Evolutionary conservation across 2,329 filamentous ascomycete species (phyloP), one percentile per base, ranked within the genome.

Genomic region (Raffaelea deltoideospora): DNA sequence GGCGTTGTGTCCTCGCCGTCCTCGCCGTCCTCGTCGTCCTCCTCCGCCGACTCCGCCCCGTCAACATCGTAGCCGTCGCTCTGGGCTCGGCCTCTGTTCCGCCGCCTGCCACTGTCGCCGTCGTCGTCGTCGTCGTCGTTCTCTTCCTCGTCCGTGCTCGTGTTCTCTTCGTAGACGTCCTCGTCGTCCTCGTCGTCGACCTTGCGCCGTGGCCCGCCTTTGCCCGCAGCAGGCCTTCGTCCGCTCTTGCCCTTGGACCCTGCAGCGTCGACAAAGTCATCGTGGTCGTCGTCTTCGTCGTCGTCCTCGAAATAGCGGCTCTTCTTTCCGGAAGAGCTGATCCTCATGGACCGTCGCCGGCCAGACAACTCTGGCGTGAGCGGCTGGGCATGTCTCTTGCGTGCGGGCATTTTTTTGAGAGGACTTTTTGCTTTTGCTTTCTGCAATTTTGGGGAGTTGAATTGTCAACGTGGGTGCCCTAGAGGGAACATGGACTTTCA

Each of bases 301-400:
- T 52, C 47, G 35, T 41, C 49, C 39, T 69, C 66, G 47, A 71
- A 71, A 48, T 72, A 72, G 15, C 52, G 53, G 53, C 67, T 72
- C 54, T 60, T 70, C 44, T 59, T 54, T 17, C 44, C 49, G 1
- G 58, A 54, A 20, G 58, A 59, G 48, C 53, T 60, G 27, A 64
- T 48, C 31, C 68, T 67, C 18, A 55, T 48, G 6, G 69, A 72
- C 35, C 62, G 58, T n/a, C 64, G 59, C 15, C 63, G 61, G 21
- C 37, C 41, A 13, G 52, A 43, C 18, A 46, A 28, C 36, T 41
- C 36, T 38, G 54, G 49, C 18, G 48, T 47, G 5, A 46, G 39
- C 4, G 52, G 42, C 13, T 51, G 53, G 7, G 52, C 50, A 10
- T 56, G 47, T 36, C 59, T 55, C 40, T 66, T 66, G 10, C 51